Base-by-base conservation (phyloP, 148 eudicot species). In the Dianthus caryophyllus region DNA sequence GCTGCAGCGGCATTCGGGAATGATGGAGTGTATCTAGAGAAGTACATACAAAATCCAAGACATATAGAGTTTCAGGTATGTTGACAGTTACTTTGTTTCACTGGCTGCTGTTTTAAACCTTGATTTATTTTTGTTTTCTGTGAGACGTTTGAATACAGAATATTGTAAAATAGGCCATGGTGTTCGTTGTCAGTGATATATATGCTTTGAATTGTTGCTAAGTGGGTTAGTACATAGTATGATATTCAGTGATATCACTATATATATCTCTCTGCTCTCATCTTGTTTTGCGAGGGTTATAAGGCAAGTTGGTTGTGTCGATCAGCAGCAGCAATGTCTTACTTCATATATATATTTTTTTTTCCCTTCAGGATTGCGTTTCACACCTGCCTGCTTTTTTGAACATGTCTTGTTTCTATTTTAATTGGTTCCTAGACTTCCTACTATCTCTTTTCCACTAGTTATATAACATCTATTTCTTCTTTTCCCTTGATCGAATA, bases 1-100 rank as follows among this genome's bases (percentile, higher is more conserved):
- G 99, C 99, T 75, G 99, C 96, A 46, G 99, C 99, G 76, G 99
- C 99, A 55, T 94, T 94, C 79, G 96, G 92, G 64, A 94, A 94
- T 82, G 99, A 94, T 74, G 99, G 99, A 80, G 88, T 86, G 68
- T 94, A 90, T 77, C 79, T 94, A 79, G 99, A 94, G 85, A 94
- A 94, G 73, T 88, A 64, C 69, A 77, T 90, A 59, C 85, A 81
- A 74, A 94, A 94, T 83, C 99, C 99, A 65, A 88, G 99, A 73
- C 99, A 94, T 65, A 94, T 94, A 78, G 99, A 94, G 68, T 94
- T 94, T 73, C 99, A 94, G 99, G 99, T 94, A 87, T 68, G 26
- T 59, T 52, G 14, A 47, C 63, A 33, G 9, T 46, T 9, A 7
- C 38, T 17, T 21, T 7, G 38, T 56, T 31, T 27, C 38, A 27